These are phyloP conservation scores for Alternaria burnsii DNA, from an alignment of 2,329 filamentous ascomycete genomes.

Conservation along the genomic window DNA sequence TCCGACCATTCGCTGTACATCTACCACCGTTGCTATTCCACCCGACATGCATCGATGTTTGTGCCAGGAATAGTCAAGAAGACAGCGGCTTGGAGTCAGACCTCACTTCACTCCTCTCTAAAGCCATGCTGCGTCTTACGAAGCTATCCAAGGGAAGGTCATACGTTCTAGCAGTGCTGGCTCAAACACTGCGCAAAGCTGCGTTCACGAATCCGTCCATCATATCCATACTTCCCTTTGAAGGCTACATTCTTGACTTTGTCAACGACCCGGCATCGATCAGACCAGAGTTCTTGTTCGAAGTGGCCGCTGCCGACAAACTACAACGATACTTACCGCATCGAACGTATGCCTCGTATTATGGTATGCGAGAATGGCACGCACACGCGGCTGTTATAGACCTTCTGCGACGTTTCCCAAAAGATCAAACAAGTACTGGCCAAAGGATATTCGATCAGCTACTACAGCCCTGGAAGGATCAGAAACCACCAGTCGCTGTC, in stretches of 20 bases:
- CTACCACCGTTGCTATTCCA: slow-evolving; percentile 52
- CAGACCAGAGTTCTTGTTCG: slow-evolving; percentile 56
- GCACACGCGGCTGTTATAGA: slow-evolving; percentile 58
- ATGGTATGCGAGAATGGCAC: slow-evolving; percentile 53
- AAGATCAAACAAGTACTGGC: slow-evolving; percentile 30
- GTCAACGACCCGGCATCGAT: slow-evolving; percentile 53
- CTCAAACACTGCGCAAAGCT: slow-evolving; percentile 42
- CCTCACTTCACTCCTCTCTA: slow-evolving; percentile 33
- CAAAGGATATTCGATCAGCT: slow-evolving; percentile 46
- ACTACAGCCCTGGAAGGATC: slow-evolving; percentile 54
- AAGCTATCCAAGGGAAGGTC: slow-evolving; percentile 44
- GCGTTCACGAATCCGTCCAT: slow-evolving; percentile 39
- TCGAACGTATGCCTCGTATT: slow-evolving; percentile 54
- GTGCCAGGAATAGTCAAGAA: slow-evolving; percentile 14
- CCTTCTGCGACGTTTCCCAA: slow-evolving; percentile 52
- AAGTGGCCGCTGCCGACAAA: slow-evolving; percentile 51
- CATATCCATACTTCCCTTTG: slow-evolving; percentile 45
- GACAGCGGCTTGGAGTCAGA: not conserved
- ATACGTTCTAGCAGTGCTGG: slow-evolving; percentile 45
- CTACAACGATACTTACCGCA: slow-evolving; percentile 41
- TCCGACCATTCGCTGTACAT: slow-evolving; percentile 50
- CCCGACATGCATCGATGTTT: slow-evolving; percentile 34
- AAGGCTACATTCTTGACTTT: slow-evolving; percentile 52
- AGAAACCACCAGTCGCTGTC: slow-evolving; percentile 54
- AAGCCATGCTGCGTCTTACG: slow-evolving; percentile 37